Percentiles rank a stretch among this genome's conserved stretches.
These are phyloP conservation scores for Cornus kousa DNA, from an alignment of 148 eudicot genomes.

Conservation along the genomic window DNA sequence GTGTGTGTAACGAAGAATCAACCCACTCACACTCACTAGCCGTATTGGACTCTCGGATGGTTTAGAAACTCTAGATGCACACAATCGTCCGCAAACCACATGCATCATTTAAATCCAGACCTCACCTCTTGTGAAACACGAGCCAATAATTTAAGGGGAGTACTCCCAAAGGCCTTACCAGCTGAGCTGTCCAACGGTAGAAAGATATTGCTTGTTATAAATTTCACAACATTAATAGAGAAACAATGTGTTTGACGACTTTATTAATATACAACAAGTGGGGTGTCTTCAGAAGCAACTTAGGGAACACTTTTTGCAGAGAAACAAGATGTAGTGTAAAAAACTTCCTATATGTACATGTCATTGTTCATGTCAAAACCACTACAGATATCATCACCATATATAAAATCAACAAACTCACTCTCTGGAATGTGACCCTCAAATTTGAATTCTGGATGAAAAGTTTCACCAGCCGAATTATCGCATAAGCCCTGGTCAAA, in stretches of 20 bases:
- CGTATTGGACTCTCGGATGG: too few relatives aligned
- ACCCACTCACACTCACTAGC: too few relatives aligned
- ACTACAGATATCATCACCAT: constrained; percentile 17
- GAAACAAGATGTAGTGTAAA: not conserved
- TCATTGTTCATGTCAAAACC: constrained; percentile 15
- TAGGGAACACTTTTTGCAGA: too few relatives aligned
- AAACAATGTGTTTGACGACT: not conserved
- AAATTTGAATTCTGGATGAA: constrained; percentile 10
- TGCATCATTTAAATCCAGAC: not conserved
- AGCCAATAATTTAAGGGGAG: too few relatives aligned
- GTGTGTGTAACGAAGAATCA: too few relatives aligned
- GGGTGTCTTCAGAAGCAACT: not conserved
- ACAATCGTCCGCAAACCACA: too few relatives aligned
- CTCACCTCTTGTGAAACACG: too few relatives aligned
- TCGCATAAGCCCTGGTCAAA: not conserved
- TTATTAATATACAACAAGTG: not conserved
- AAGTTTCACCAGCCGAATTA: constrained; percentile 11
- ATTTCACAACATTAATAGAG: not conserved
- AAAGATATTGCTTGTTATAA: not conserved
- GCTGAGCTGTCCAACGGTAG: too few relatives aligned
- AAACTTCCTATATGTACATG: constrained; percentile 15
- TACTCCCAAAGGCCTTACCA: too few relatives aligned
- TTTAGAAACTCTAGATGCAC: too few relatives aligned
- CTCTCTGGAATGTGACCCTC: constrained; percentile 13
- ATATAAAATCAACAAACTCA: constrained; percentile 17